A percentile compares a stretch with the other conserved stretches of the same genome.
Evolutionary conservation across 805 yeast genomes (phyloP).

Genomic region (Starmera amethionina): DNA sequence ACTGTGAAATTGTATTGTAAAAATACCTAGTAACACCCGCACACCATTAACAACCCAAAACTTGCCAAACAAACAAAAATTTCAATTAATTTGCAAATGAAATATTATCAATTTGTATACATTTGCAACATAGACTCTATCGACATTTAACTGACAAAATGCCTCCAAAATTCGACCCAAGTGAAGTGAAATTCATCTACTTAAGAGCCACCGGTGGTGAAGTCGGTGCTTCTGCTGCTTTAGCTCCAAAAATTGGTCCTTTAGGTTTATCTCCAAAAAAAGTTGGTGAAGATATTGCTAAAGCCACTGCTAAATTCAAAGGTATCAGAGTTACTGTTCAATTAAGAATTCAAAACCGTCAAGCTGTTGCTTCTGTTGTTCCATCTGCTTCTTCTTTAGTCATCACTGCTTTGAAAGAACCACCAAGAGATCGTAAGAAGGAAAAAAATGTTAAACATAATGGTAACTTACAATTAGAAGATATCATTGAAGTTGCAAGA

Average conservation of each 20-base stretch:
- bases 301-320: conserved; percentile 98
- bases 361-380: conserved; percentile 96
- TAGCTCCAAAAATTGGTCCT: conserved; percentile 99
- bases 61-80: not conserved
- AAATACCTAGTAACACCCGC: no score
- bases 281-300: conserved; percentile 99
- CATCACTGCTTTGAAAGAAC: conserved; percentile 98
- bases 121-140: not conserved
- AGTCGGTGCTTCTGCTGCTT: conserved; percentile 99
- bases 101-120: not conserved
- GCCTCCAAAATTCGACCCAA: conserved; percentile 99
- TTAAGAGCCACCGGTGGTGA: conserved; percentile 99
- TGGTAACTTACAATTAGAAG: conserved; percentile 97
- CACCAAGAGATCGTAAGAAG: conserved; percentile 99
- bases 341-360: conserved; percentile 99
- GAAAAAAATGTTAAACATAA: conserved; percentile 99
- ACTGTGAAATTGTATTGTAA: no score
- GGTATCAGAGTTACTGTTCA: conserved; percentile 99
- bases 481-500: conserved; percentile 95
- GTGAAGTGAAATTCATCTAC: conserved; percentile 96
- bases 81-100: not conserved
- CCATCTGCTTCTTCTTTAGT: conserved; percentile 99
- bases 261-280: conserved; percentile 99
- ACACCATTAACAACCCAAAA: no score
- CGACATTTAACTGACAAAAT: conserved; percentile 32